Evolutionary conservation across 768 basidiomycete species (phyloP), one percentile per base, ranked within the genome.

Genomic region (Termitomyces titanicus): DNA sequence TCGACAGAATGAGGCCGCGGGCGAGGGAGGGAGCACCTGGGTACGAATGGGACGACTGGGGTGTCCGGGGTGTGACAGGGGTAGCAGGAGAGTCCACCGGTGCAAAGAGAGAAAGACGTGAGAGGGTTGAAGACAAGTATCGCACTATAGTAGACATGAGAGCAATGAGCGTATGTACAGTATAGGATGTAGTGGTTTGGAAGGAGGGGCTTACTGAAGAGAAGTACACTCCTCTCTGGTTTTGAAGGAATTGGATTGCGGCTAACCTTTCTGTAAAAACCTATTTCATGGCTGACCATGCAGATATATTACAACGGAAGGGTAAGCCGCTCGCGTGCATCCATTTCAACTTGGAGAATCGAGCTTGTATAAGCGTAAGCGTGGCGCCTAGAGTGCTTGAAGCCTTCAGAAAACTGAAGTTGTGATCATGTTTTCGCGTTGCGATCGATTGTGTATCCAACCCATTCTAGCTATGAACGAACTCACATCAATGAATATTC

Each of bases 91-190:
- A 25, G 3, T 39, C 46, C 4, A 18, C 7, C 13, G 13, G 3
- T 10, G 25, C 10, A 11, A 38, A 29, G n/a, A 38, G 22, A n/a
- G 47, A 18, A n/a, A 60, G 27, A 15, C 44, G 46, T 2, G 54
- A 55, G 15, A 59, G 22, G 2, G 44, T 34, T 29, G 43, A 53
- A 20, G 58, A 38, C 9, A 60, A 18, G 35, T 53, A 60, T 46
- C 52, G 55, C 13, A 22, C 48, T 48, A 60, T 27, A 25, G 18
- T 45, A 25, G 58, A 56, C 58, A 60, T 60, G 22, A 38, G 7
- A 51, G 22, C 31, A 59, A 55, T 39, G 54, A 59, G 47, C 20
- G 58, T 53, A 53, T 54, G 40, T 51, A 48, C 24, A 33, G 34
- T 24, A 56, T 59, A 56, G 58, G 24, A 53, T 59, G 54, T 56